Evolutionary conservation across 371 early-diverging fungal genomes (phyloP).

Genomic region (Encephalitozoon cuniculi): DNA sequence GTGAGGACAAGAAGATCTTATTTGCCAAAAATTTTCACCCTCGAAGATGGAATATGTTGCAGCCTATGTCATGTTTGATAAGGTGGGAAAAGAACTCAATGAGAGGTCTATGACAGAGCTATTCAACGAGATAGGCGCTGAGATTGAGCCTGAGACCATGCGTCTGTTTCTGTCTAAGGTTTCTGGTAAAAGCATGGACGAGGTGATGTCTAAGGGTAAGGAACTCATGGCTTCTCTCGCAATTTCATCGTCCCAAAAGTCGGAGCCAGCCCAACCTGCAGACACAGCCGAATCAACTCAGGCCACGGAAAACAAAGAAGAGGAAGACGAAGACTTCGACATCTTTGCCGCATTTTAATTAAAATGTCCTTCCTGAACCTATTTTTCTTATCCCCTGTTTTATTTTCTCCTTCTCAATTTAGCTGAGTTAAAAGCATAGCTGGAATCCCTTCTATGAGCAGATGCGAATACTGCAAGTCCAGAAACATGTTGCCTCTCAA

Average conservation of each 20-base stretch:
- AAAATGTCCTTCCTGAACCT: not conserved
- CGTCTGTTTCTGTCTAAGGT: slow-evolving; percentile 21
- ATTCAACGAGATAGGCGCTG: slow-evolving; percentile 13
- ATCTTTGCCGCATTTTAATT: slow-evolving; percentile 43
- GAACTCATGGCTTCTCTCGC: slow-evolving; percentile 25
- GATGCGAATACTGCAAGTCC: slow-evolving; percentile 25
- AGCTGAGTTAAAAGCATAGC: not conserved
- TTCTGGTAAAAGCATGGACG: slow-evolving; percentile 24
- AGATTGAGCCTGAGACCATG: slow-evolving; percentile 19
- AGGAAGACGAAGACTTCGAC: slow-evolving; percentile 63
- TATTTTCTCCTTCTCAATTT: not conserved
- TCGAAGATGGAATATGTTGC: slow-evolving; percentile 45
- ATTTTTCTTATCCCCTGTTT: not conserved
- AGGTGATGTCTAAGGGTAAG: slow-evolving; percentile 35
- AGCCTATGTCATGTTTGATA: slow-evolving; percentile 20
- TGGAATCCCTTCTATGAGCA: not conserved
- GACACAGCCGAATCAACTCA: slow-evolving; percentile 10
- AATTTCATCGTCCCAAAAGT: slow-evolving; percentile 5
- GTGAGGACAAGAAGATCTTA: not conserved
- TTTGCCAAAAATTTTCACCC: slow-evolving; percentile 40
- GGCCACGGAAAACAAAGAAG: slow-evolving; percentile 3
- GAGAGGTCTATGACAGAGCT: slow-evolving; percentile 4
- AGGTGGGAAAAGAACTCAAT: slow-evolving; percentile 14
- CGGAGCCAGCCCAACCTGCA: slow-evolving; percentile 7
- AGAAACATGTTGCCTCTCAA: not conserved